Conservation (phyloP, 495 filamentous ascomycete genomes). For the Hypoxylon rickii region DNA sequence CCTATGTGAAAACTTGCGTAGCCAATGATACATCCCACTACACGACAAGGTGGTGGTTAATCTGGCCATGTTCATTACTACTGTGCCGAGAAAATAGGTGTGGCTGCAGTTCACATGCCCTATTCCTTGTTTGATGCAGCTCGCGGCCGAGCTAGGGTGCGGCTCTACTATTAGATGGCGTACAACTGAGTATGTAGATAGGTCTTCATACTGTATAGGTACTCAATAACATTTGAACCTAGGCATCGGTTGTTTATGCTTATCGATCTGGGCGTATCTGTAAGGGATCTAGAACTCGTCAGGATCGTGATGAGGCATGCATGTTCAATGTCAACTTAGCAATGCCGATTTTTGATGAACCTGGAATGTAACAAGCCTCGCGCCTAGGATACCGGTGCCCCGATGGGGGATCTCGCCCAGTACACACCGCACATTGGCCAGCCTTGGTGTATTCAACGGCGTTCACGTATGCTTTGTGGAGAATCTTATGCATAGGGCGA, state of each 20-base stretch:
- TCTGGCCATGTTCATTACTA: slow-evolving; percentile 3
- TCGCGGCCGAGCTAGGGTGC: slow-evolving; percentile 20
- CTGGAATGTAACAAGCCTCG: slow-evolving; percentile 6
- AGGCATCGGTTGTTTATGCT: slow-evolving; percentile 10
- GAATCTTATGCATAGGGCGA: slow-evolving; percentile 6
- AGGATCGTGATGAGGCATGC: not conserved
- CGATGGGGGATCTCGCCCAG: slow-evolving; percentile 6
- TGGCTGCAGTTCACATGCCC: slow-evolving; percentile 21
- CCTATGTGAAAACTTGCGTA: slow-evolving; percentile 11
- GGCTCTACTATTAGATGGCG: too few relatives aligned
- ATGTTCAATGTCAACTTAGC: slow-evolving; percentile 4
- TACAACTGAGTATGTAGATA: too few relatives aligned
- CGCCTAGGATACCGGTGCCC: not conserved
- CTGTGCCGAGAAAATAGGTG: slow-evolving; percentile 15
- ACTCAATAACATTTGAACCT: too few relatives aligned
- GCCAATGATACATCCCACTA: slow-evolving; percentile 1
- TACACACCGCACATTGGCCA: not conserved
- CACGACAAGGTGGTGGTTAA: slow-evolving; percentile 16
- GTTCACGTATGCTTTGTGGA: slow-evolving; percentile 3
- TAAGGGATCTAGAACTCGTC: slow-evolving; percentile 12
- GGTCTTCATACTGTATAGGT: too few relatives aligned
- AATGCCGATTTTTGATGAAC: not conserved
- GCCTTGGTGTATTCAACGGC: slow-evolving; percentile 1
- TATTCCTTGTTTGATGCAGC: slow-evolving; percentile 19
- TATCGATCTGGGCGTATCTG: slow-evolving; percentile 1